Percentiles rank a stretch among this genome's conserved stretches.
These are phyloP conservation scores for Domatiomyces catenatus DNA, from an alignment of 2,329 filamentous ascomycete species.

Conservation along the genomic window DNA sequence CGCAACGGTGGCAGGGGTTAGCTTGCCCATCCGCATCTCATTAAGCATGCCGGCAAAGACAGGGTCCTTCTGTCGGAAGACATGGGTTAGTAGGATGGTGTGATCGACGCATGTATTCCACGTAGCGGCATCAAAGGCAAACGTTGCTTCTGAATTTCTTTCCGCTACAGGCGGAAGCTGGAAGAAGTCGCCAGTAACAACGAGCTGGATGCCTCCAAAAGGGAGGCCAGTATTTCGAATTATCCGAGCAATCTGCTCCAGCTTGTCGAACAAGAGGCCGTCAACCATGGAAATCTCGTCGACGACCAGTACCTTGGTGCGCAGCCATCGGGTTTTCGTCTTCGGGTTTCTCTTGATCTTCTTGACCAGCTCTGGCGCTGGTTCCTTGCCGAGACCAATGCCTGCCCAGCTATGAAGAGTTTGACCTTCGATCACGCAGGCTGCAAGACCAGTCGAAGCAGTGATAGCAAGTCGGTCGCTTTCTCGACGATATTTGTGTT, in stretches of 20 bases:
- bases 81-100: conserved; percentile 85
- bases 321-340: conserved; percentile 74
- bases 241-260: conserved; percentile 69
- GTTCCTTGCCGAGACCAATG: conserved; percentile 87
- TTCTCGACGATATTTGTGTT: conserved; percentile 59
- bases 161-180: conserved; percentile 91
- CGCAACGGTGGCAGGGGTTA: conserved; percentile 59
- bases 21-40: conserved; percentile 81
- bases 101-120: conserved; percentile 91
- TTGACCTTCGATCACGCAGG: conserved; percentile 90
- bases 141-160: conserved; percentile 56
- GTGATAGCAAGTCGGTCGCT: conserved; percentile 81
- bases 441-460: conserved; percentile 86
- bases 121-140: conserved; percentile 80
- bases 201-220: conserved; percentile 88
- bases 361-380: conserved; percentile 62
- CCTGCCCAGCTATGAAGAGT: conserved; percentile 93
- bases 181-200: conserved; percentile 96
- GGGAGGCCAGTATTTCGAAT: conserved; percentile 82
- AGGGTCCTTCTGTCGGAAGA: conserved; percentile 87
- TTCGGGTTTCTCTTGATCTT: conserved; percentile 84
- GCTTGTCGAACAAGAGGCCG: conserved; percentile 89
- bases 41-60: conserved; percentile 92
- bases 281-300: conserved; percentile 99
- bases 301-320: conserved; percentile 73